Conservation (phyloP, 805 yeast species). For the Metschnikowia gelsemii region DNA sequence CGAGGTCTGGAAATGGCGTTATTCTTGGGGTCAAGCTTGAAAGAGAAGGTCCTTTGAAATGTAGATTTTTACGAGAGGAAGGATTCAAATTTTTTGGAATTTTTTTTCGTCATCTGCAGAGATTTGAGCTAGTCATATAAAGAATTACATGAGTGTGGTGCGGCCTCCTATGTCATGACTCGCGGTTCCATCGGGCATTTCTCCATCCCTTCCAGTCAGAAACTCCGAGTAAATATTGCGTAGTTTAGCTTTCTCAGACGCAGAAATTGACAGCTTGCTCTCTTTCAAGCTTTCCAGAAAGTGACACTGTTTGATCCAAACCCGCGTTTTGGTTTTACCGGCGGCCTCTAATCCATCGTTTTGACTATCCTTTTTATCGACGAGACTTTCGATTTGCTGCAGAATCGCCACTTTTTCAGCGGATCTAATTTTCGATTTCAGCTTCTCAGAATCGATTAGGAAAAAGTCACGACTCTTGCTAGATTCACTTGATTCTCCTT, state of each 20-base stretch:
- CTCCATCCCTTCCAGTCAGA: conserved; percentile 75
- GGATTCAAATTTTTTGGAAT: too few relatives aligned
- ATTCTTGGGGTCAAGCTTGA: too few relatives aligned
- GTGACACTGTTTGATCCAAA: conserved; percentile 53
- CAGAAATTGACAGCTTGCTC: conserved; percentile 88
- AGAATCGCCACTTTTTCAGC: conserved; percentile 41
- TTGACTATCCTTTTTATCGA: conserved; percentile 12
- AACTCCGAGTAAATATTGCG: conserved; percentile 67
- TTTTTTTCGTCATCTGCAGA: too few relatives aligned
- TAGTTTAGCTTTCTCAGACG: conserved; percentile 64
- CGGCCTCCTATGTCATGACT: conserved; percentile 83
- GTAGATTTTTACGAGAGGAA: not conserved
- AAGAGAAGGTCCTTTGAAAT: not conserved
- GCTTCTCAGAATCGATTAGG: conserved; percentile 37
- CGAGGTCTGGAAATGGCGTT: too few relatives aligned
- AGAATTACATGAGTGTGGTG: conserved; percentile 68
- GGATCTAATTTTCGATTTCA: conserved; percentile 32
- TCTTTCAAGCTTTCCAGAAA: conserved; percentile 62
- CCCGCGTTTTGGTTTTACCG: conserved; percentile 26
- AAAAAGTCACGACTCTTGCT: conserved; percentile 33
- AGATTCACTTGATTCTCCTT: conserved; percentile 8
- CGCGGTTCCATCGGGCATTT: conserved; percentile 82
- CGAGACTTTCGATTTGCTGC: conserved; percentile 44
- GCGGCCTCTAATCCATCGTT: conserved; percentile 6
- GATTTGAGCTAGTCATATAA: not conserved